Percentiles rank a stretch among this genome's conserved stretches.
phyloP scores from a whole-genome alignment of 192 early-diverging fungal species.

The Umbelopsis sp. region DNA sequence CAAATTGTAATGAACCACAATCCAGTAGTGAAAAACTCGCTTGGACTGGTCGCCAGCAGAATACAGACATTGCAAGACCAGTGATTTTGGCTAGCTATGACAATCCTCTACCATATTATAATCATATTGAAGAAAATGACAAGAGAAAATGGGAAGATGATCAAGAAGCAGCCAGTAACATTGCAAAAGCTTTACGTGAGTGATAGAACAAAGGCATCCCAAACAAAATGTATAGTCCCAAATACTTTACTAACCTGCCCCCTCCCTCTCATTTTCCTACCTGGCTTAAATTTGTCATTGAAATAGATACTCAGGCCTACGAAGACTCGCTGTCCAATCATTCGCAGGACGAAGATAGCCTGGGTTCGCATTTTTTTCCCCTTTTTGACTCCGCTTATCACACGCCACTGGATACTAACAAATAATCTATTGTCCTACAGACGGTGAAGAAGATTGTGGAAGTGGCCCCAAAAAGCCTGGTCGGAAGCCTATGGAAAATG shows the following conservation, averaged over 20 bases:
- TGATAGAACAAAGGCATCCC: slow-evolving; percentile 5
- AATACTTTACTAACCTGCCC: slow-evolving; percentile 17
- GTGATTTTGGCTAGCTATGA: slow-evolving; percentile 4
- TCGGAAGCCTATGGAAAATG: slow-evolving; percentile 17
- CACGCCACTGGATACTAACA: not conserved
- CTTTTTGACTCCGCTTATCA: slow-evolving; percentile 3
- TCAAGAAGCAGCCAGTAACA: slow-evolving; percentile 10
- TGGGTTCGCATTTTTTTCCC: slow-evolving; percentile 3
- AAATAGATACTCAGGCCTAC: slow-evolving; percentile 14
- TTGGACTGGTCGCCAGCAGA: not conserved
- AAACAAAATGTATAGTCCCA: not conserved
- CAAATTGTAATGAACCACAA: slow-evolving; percentile 13
- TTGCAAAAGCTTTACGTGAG: slow-evolving; percentile 8
- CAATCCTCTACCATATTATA: slow-evolving; percentile 14
- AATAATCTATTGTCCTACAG: not conserved
- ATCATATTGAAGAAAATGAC: slow-evolving; percentile 5
- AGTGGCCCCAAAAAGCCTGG: slow-evolving; percentile 12
- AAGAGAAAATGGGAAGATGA: slow-evolving; percentile 15
- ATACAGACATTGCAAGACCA: not conserved
- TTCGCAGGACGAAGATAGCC: slow-evolving; percentile 20
- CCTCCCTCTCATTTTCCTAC: not conserved
- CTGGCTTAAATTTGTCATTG: slow-evolving; percentile 2
- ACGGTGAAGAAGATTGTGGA: slow-evolving; percentile 11
- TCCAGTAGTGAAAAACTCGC: slow-evolving; percentile 11
- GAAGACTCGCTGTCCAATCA: slow-evolving; percentile 15